Evolutionary conservation across 805 yeast species (phyloP).

Genomic region (Starmerella lactis-condensi): DNA sequence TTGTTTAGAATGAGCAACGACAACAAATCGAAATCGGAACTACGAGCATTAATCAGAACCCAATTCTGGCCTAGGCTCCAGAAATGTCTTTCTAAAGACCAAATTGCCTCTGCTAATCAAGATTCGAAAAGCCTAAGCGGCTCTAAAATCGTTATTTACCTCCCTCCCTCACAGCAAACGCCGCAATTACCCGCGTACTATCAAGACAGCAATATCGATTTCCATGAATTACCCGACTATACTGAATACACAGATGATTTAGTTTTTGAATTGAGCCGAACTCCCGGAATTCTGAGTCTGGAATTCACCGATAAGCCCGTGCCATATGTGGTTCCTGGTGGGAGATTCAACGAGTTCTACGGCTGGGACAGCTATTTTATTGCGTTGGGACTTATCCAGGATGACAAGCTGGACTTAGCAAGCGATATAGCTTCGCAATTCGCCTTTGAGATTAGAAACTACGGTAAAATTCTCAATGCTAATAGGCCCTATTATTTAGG

Average conservation of each 20-base stretch:
- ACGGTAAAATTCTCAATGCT: conserved; percentile 86
- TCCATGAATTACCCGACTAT: conserved; percentile 51
- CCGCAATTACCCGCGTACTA: conserved; percentile 5
- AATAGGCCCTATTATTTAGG: conserved; percentile 79
- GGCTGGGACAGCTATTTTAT: conserved; percentile 98
- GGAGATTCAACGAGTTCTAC: conserved; percentile 85
- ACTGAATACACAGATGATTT: conserved; percentile 49
- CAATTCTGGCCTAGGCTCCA: conserved; percentile 12
- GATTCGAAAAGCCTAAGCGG: conserved; percentile 7
- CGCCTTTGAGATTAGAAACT: conserved; percentile 71
- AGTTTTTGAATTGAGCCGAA: conserved; percentile 53
- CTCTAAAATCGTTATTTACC: conserved; percentile 3
- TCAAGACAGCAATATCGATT: conserved; percentile 30
- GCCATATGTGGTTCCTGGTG: conserved; percentile 94
- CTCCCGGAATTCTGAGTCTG: conserved; percentile 72
- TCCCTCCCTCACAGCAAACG: conserved; percentile 3
- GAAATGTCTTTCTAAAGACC: conserved; percentile 9
- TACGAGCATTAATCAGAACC: conserved; percentile 4
- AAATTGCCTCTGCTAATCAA: conserved; percentile 2
- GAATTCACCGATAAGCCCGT: conserved; percentile 45
- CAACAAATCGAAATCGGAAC: conserved; percentile 2
- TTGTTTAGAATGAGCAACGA: background rate
- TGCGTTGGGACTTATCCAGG: conserved; percentile 58
- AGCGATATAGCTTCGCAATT: conserved; percentile 84
- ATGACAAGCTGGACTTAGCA: conserved; percentile 50